Evolutionary conservation across 148 eudicot genomes (phyloP).

Genomic region (Chenopodium berlandieri): DNA sequence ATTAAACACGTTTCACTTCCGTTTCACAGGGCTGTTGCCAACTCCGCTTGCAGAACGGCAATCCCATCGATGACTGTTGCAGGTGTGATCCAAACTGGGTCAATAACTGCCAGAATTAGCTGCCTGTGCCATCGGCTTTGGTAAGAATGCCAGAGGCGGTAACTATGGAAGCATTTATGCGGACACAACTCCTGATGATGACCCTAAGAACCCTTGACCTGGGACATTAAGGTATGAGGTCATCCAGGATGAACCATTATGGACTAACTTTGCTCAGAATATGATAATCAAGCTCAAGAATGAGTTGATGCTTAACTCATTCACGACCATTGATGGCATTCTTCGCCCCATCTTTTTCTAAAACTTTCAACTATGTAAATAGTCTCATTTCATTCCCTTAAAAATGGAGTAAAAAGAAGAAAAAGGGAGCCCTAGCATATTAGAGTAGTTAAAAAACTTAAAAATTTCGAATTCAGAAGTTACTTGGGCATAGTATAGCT

Average conservation of each 20-base stretch:
- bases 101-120: constrained; percentile 21
- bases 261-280: constrained; percentile 30
- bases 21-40: not conserved
- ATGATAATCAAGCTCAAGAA: too few relatives aligned
- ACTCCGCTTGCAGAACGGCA: not conserved
- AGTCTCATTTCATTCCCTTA: not conserved
- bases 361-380: not conserved
- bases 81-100: constrained; percentile 34
- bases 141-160: too few relatives aligned
- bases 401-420: not conserved
- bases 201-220: constrained; percentile 36
- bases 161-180: not conserved
- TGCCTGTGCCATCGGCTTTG: too few relatives aligned
- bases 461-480: too few relatives aligned
- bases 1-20: not conserved
- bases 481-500: not conserved
- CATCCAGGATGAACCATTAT: constrained; percentile 41
- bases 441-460: too few relatives aligned
- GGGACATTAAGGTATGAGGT: constrained; percentile 43
- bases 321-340: constrained; percentile 36
- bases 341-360: not conserved
- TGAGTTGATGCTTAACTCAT: constrained; percentile 27
- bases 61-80: constrained; percentile 33
- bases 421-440: too few relatives aligned
- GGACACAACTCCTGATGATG: constrained; percentile 18